These are phyloP conservation scores for Fusarium sp. DNA, from an alignment of 2,329 filamentous ascomycete species.

Conservation along the genomic window DNA sequence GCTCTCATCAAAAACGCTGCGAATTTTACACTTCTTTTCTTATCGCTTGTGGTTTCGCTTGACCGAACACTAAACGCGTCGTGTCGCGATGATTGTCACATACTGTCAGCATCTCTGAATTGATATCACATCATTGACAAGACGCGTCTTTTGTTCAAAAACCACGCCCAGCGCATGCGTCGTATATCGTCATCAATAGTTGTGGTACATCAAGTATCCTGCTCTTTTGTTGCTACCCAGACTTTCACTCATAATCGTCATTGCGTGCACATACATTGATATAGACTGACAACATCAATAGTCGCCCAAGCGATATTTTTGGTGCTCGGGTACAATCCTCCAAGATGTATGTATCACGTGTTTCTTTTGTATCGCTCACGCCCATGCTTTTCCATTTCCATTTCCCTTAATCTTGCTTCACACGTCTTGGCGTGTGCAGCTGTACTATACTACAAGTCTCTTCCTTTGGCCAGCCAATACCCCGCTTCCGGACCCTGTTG, in stretches of 20 bases:
- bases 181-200: slow-evolving; percentile 12
- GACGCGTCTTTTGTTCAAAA: slow-evolving; percentile 26
- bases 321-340: neutral
- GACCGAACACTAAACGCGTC: slow-evolving; percentile 18
- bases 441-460: slow-evolving; percentile 21
- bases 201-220: slow-evolving; percentile 11
- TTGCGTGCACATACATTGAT: slow-evolving; percentile 25
- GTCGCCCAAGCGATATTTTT: slow-evolving; percentile 25
- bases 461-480: slow-evolving; percentile 23
- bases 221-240: slow-evolving; percentile 40
- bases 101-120: slow-evolving; percentile 15
- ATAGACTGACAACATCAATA: slow-evolving; percentile 42
- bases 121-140: neutral
- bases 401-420: slow-evolving; percentile 14
- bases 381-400: slow-evolving; percentile 7
- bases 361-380: slow-evolving; percentile 11
- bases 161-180: slow-evolving; percentile 11
- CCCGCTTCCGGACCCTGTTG: slow-evolving; percentile 34
- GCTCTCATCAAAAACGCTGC: neutral
- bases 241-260: slow-evolving; percentile 41
- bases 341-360: slow-evolving; percentile 40
- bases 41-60: neutral
- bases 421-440: slow-evolving; percentile 35
- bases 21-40: neutral
- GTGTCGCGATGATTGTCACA: slow-evolving; percentile 13